Evolutionary conservation across 352 stramenopile species (phyloP).

Genomic region (Globisporangium nagaii): DNA sequence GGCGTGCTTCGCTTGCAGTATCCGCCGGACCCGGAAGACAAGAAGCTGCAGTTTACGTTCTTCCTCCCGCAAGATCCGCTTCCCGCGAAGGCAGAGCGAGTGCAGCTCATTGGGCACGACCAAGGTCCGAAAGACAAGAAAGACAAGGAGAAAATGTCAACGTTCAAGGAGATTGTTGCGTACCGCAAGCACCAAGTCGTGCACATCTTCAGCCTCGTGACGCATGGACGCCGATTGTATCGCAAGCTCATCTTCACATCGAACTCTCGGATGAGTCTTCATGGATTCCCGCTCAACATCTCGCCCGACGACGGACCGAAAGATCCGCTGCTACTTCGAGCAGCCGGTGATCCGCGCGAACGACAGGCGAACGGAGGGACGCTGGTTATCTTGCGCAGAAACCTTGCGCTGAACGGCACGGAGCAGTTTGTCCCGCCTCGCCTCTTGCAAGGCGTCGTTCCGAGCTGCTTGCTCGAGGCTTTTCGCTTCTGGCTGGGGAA

Average conservation of each 20-base stretch:
- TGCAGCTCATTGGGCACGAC: constrained; percentile 63
- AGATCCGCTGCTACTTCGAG: constrained; percentile 49
- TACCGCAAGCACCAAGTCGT: constrained; percentile 89
- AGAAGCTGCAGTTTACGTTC: constrained; percentile 73
- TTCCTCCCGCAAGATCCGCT: constrained; percentile 64
- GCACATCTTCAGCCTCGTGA: constrained; percentile 96
- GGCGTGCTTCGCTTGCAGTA: constrained; percentile 59
- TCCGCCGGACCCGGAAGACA: constrained; percentile 66
- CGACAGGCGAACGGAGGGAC: constrained; percentile 63
- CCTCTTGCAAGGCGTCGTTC: constrained; percentile 93
- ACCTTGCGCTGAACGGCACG: constrained; percentile 50
- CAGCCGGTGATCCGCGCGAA: constrained; percentile 63
- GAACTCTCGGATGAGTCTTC: constrained; percentile 90
- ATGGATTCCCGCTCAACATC: constrained; percentile 84
- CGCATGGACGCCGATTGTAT: constrained; percentile 95
- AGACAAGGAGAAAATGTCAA: constrained; percentile 75
- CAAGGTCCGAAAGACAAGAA: constrained; percentile 65
- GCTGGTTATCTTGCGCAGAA: constrained; percentile 88
- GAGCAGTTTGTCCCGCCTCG: constrained; percentile 89
- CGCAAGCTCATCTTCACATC: constrained; percentile 97
- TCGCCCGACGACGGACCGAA: constrained; percentile 56
- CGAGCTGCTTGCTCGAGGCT: constrained; percentile 91
- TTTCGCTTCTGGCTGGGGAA: constrained; percentile 97
- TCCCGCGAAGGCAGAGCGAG: constrained; percentile 28
- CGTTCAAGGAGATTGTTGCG: constrained; percentile 98